phyloP scores from a whole-genome alignment of 2,329 filamentous ascomycete genomes.

The Sclerotinia minor region DNA sequence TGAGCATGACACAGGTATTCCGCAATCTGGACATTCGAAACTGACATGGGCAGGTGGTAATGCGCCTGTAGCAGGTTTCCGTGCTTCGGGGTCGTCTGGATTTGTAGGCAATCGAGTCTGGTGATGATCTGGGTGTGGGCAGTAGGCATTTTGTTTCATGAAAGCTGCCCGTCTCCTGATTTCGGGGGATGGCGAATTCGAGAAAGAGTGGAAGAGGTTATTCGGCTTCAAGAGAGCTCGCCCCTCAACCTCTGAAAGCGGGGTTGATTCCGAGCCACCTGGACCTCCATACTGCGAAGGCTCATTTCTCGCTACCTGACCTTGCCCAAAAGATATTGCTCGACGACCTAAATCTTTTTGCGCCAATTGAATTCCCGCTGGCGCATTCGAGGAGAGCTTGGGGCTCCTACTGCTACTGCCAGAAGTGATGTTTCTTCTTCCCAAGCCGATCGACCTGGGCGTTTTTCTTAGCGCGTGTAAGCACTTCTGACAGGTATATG shows the following conservation, averaged over 20 bases:
- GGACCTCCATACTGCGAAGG: conserved; percentile 34
- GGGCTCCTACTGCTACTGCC: conserved; percentile 27
- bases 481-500: conserved; percentile 41
- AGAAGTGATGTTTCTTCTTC: conserved; percentile 35
- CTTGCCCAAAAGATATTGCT: conserved; percentile 31
- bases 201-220: conserved; percentile 92
- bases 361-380: conserved; percentile 22
- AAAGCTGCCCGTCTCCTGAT: conserved; percentile 86
- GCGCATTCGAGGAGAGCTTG: conserved; percentile 27
- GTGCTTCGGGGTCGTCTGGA: conserved; percentile 62
- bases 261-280: conserved; percentile 32
- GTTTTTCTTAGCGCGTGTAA: conserved; percentile 35
- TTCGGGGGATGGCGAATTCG: conserved; percentile 81
- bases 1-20: conserved; percentile 88
- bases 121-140: conserved; percentile 85
- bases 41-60: conserved; percentile 77
- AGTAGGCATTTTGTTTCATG: conserved; percentile 91
- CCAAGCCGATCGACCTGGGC: conserved; percentile 28
- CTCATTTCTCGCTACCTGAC: conserved; percentile 36
- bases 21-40: conserved; percentile 96
- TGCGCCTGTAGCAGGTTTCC: conserved; percentile 54
- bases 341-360: conserved; percentile 31
- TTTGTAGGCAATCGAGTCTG: conserved; percentile 68
- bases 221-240: conserved; percentile 51
- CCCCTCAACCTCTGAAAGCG: conserved; percentile 31